Evolutionary conservation across 345 rosid species (phyloP).

Genomic region (Gossypium longicalyx): DNA sequence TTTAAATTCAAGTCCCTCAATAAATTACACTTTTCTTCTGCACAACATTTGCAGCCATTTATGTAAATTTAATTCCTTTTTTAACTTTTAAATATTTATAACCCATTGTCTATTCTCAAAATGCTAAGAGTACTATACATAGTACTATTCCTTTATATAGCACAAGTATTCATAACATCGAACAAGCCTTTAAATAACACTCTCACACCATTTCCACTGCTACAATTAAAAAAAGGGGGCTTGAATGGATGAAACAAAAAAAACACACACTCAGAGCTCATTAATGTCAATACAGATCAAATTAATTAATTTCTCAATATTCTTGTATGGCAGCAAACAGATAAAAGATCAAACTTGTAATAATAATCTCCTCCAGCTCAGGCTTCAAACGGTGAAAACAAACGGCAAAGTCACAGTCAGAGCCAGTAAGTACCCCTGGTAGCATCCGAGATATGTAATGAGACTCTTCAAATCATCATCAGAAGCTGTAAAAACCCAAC

Average conservation of each 20-base stretch:
- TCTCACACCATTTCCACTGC: not conserved
- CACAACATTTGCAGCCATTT: not conserved
- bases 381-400: not conserved
- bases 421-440: not conserved
- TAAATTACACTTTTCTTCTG: not conserved
- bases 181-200: not conserved
- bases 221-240: not conserved
- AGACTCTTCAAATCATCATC: constrained; percentile 13
- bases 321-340: not conserved
- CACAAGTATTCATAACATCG: not conserved
- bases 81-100: no score
- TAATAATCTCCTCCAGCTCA: not conserved
- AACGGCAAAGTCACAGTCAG: not conserved
- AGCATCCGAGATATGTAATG: not conserved
- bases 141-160: no score
- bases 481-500: not conserved
- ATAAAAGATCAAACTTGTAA: not conserved
- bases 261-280: not conserved
- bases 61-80: no score
- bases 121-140: no score
- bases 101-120: no score
- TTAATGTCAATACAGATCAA: not conserved
- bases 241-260: constrained; percentile 7
- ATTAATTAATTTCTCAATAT: not conserved
- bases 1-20: not conserved